Percentiles rank a stretch among this genome's conserved stretches.
Conservation (phyloP, 2,329 filamentous ascomycete genomes). For the Orbilia oligospora region DNA sequence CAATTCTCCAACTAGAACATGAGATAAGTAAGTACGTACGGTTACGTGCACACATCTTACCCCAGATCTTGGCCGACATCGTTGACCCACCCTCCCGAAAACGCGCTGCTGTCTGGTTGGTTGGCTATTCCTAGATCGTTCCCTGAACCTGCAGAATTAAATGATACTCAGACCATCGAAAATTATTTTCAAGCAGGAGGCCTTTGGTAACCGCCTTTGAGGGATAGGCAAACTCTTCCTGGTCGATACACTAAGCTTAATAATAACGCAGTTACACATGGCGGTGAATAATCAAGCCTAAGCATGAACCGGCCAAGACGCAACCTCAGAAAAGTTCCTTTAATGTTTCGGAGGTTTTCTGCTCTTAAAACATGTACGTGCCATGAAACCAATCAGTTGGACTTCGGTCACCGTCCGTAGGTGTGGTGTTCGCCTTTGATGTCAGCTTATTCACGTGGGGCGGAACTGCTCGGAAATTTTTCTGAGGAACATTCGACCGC, state of each 20-base stretch:
- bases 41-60: slow-evolving; percentile 40
- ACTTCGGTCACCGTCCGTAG: slow-evolving; percentile 15
- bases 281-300: neutral
- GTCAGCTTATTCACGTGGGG: slow-evolving; percentile 46
- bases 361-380: slow-evolving; percentile 7
- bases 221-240: neutral
- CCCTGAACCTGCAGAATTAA: slow-evolving; percentile 30
- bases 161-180: slow-evolving; percentile 19
- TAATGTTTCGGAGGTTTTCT: slow-evolving; percentile 37
- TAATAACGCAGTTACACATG: slow-evolving; percentile 54
- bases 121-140: slow-evolving; percentile 12
- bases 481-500: neutral
- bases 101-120: slow-evolving; percentile 31
- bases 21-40: too few relatives aligned
- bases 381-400: slow-evolving; percentile 24
- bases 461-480: slow-evolving; percentile 1
- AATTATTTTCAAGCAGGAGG: slow-evolving; percentile 1
- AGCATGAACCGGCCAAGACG: slow-evolving; percentile 43
- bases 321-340: slow-evolving; percentile 10
- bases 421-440: slow-evolving; percentile 31
- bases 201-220: slow-evolving; percentile 1
- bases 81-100: slow-evolving; percentile 49
- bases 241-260: neutral
- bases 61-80: slow-evolving; percentile 58
- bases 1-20: neutral